A percentile compares a stretch with the other conserved stretches of the same genome.
Conservation (phyloP, 2,329 filamentous ascomycete species). For the Xylaria sp. region DNA sequence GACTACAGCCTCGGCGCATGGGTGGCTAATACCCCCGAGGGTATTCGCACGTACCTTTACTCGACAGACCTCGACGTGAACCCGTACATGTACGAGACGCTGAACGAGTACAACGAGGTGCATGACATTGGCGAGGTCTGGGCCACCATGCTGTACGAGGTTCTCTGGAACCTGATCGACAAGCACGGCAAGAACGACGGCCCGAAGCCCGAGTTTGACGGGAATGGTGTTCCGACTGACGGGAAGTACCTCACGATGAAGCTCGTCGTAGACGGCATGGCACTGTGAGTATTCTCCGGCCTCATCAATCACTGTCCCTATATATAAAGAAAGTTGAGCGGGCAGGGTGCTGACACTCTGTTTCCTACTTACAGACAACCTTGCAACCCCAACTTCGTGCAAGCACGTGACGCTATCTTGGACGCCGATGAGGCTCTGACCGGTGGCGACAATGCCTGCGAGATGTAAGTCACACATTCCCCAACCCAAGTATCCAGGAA, state of each 20-base stretch:
- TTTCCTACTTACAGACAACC: conserved; percentile 41
- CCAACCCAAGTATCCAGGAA: neutral
- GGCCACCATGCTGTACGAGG: conserved; percentile 54
- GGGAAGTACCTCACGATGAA: conserved; percentile 53
- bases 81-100: conserved; percentile 48
- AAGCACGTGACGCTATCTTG: conserved; percentile 52
- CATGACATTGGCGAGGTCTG: conserved; percentile 53
- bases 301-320: neutral
- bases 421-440: conserved; percentile 53
- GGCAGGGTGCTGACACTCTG: conserved; percentile 1
- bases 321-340: neutral
- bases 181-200: conserved; percentile 51
- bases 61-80: conserved; percentile 48
- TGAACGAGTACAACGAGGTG: conserved; percentile 41
- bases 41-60: conserved; percentile 50
- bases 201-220: conserved; percentile 41
- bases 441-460: conserved; percentile 49
- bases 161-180: conserved; percentile 57
- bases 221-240: conserved; percentile 48
- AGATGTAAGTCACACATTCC: conserved; percentile 36
- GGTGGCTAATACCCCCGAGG: conserved; percentile 42
- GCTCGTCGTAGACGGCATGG: conserved; percentile 51
- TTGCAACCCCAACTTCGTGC: conserved; percentile 53
- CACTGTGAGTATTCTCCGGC: conserved; percentile 39
- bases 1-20: conserved; percentile 51